Percentiles rank a stretch among this genome's conserved stretches.
These are phyloP conservation scores for Microsporum canis DNA, from an alignment of 2,329 filamentous ascomycete genomes.

Conservation along the genomic window DNA sequence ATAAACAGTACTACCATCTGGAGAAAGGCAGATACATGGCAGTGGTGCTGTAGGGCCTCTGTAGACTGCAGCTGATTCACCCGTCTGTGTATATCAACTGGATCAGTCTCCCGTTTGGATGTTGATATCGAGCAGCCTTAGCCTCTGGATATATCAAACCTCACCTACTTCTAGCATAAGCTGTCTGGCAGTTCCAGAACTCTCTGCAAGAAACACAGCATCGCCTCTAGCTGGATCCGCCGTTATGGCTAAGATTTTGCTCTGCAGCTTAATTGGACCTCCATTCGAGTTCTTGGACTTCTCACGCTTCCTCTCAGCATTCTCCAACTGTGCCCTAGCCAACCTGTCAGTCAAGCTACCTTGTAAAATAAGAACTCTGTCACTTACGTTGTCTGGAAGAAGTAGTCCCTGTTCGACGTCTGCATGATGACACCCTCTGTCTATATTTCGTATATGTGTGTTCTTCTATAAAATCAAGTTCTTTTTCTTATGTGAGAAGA, in stretches of 20 bases:
- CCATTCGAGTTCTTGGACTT: constrained; percentile 75
- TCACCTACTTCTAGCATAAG: constrained; percentile 63
- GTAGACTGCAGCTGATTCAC: constrained; percentile 43
- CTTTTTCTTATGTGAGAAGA: neutral
- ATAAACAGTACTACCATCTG: constrained; percentile 52
- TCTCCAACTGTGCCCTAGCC: constrained; percentile 38
- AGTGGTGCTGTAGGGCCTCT: constrained; percentile 68
- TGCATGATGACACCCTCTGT: constrained; percentile 43
- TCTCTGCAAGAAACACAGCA: constrained; percentile 70
- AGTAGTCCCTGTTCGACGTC: constrained; percentile 64
- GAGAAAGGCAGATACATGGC: constrained; percentile 59
- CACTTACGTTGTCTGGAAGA: constrained; percentile 82
- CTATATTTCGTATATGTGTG: neutral
- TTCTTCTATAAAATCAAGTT: neutral
- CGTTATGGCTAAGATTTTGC: constrained; percentile 70
- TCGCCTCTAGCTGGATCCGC: constrained; percentile 53
- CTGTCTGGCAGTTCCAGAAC: constrained; percentile 65
- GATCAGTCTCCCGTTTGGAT: neutral
- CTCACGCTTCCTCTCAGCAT: constrained; percentile 52
- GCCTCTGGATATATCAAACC: constrained; percentile 9
- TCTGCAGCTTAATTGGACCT: constrained; percentile 64
- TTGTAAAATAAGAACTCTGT: too few species aligned
- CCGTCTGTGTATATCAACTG: constrained; percentile 27
- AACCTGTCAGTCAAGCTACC: constrained; percentile 8
- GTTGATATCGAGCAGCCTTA: too few species aligned